These are phyloP conservation scores for Teratosphaeria destructans DNA, from an alignment of 2,329 filamentous ascomycete species.

Conservation along the genomic window DNA sequence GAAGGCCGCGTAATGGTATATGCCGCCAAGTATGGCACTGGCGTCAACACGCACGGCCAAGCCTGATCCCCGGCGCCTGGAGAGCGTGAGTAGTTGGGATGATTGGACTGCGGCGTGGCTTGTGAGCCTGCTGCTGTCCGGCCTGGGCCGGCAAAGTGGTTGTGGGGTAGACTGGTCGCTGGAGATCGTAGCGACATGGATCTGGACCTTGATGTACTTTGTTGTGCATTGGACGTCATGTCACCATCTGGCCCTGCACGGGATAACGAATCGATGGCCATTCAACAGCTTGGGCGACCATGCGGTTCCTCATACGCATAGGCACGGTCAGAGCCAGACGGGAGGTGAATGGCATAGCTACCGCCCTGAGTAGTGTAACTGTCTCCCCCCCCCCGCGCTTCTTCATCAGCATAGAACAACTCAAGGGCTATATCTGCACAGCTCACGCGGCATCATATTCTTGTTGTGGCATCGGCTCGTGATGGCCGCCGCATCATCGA, in stretches of 20 bases:
- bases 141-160: neutral
- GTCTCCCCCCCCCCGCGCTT: neutral
- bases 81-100: too few relatives aligned
- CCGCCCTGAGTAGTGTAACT: neutral
- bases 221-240: neutral
- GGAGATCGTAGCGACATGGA: neutral
- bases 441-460: neutral
- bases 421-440: neutral
- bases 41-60: neutral
- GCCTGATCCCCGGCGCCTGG: neutral
- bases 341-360: neutral
- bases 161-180: neutral
- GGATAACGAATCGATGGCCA: neutral
- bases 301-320: neutral
- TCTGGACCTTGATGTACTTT: neutral
- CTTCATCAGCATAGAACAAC: neutral
- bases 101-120: neutral
- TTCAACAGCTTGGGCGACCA: neutral
- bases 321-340: neutral
- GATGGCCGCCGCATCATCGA: neutral
- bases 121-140: neutral
- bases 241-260: neutral
- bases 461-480: neutral
- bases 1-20: neutral
- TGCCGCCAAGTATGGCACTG: neutral